These are phyloP conservation scores for Leccinum angustisporum DNA, from an alignment of 1,284 basidiomycete species.

Conservation along the genomic window DNA sequence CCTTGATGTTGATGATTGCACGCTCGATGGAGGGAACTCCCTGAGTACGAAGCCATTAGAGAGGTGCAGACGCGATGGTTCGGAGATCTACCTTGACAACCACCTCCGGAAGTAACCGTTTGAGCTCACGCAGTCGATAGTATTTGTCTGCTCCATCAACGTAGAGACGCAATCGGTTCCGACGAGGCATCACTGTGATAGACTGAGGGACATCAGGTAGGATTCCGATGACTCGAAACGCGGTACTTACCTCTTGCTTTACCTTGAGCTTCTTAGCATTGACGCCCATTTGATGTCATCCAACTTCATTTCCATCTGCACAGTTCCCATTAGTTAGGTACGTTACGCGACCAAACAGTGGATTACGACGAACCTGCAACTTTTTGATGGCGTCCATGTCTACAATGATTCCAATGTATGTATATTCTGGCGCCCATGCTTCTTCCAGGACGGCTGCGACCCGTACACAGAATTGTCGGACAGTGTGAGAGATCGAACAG, in stretches of 20 bases:
- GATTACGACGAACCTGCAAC: conserved; percentile 66
- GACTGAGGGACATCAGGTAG: conserved; percentile 42
- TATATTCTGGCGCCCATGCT: conserved; percentile 91
- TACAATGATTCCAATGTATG: conserved; percentile 92
- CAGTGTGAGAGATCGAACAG: background rate
- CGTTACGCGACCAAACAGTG: background rate
- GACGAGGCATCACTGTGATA: conserved; percentile 72
- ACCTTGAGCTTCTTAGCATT: conserved; percentile 90
- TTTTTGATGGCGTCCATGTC: conserved; percentile 89
- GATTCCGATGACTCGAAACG: conserved; percentile 1
- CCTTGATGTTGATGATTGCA: conserved; percentile 91
- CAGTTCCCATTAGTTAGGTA: background rate
- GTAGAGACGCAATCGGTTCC: conserved; percentile 84
- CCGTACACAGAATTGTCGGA: conserved; percentile 37
- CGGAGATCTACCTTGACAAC: conserved; percentile 74
- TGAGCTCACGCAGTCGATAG: conserved; percentile 84
- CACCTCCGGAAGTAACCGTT: conserved; percentile 77
- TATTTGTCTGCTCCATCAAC: conserved; percentile 85
- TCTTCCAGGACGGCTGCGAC: conserved; percentile 93
- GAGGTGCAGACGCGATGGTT: background rate
- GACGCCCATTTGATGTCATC: conserved; percentile 92
- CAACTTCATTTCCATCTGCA: conserved; percentile 86
- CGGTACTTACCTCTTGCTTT: conserved; percentile 69
- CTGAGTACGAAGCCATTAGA: conserved; percentile 36
- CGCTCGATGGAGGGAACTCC: conserved; percentile 85